Percentiles rank a stretch among this genome's conserved stretches.
Conservation (phyloP, 768 basidiomycete species). For the Boletus vermiculosoides region DNA sequence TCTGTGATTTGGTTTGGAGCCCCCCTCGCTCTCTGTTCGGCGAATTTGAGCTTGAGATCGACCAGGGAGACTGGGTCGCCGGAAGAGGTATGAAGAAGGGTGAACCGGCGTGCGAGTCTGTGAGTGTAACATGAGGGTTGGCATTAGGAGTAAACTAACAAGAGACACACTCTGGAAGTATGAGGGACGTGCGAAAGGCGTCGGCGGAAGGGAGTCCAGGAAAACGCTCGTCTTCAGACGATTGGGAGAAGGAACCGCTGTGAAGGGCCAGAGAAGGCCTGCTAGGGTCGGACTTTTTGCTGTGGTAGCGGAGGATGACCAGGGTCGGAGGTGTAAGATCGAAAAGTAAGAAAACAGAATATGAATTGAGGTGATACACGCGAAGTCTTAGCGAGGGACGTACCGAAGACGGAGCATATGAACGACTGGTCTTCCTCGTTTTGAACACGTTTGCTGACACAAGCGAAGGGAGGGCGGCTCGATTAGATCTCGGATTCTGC, state of each 20-base stretch:
- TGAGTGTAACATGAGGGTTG: constrained; percentile 18
- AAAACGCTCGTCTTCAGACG: constrained; percentile 40
- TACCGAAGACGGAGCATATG: constrained; percentile 84
- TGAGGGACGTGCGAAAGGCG: constrained; percentile 85
- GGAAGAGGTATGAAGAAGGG: constrained; percentile 66
- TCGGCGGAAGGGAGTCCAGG: constrained; percentile 63
- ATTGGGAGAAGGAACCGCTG: constrained; percentile 27
- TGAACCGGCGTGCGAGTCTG: constrained; percentile 82
- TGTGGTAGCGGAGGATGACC: constrained; percentile 32
- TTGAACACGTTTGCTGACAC: constrained; percentile 61
- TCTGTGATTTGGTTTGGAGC: constrained; percentile 68
- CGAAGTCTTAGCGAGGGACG: constrained; percentile 36
- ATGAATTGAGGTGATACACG: constrained; percentile 28
- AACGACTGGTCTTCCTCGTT: constrained; percentile 47
- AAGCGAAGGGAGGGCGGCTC: constrained; percentile 29
- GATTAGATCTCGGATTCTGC: constrained; percentile 30
- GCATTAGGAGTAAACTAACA: constrained; percentile 4
- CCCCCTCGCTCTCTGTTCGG: constrained; percentile 73
- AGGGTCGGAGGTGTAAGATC: constrained; percentile 25
- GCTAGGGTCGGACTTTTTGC: constrained; percentile 73
- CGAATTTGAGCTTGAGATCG: constrained; percentile 63
- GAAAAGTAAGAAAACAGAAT: constrained; percentile 13
- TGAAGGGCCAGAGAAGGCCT: constrained; percentile 47
- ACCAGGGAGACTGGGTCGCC: constrained; percentile 67
- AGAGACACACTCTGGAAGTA: constrained; percentile 74